Evolutionary conservation across 768 basidiomycete species (phyloP), one percentile per base, ranked within the genome.

Genomic region (Paxillus ammoniavirescens): DNA sequence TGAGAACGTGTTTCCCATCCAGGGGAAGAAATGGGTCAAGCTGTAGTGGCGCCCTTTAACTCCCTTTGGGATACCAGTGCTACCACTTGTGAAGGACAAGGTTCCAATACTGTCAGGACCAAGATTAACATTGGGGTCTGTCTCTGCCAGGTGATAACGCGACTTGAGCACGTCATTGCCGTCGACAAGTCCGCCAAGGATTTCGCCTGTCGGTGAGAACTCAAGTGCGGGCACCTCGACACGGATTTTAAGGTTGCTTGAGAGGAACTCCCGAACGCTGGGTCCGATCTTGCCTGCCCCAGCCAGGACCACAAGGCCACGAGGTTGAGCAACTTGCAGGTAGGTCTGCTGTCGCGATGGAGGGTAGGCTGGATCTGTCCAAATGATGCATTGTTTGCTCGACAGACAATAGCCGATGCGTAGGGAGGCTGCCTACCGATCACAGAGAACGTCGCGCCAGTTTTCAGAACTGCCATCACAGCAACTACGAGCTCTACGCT

Each of bases 11-110:
- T 92, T 74, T 18, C 89, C 88, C 97, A 99, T 98, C 97, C 97
- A 99, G 2, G 95, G 95, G 82, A 98, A 98, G 80, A 98, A 99
- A 68, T 98, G 97, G 0, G 97, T 99, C 59, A 99, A 74, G 60
- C 90, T 93, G 72, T 90, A 98, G 69, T 99, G 97, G 42, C 97
- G 77, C 0, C 97, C 97, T 56, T 82, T 82, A 17, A 99, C 96
- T n/a, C 96, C 96, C 74, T 99, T 98, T 0, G 97, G 97, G 43
- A 98, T 93, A 28, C 97, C 96, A 0, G 97, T 99, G 62, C 91
- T 94, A 49, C 97, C 97, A 61, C 90, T 94, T 1, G 97, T 99
- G 74, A 99, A 99, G 1, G 91, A 93, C 23, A 99, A 73, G 0
- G 97, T 99, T 0, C 91, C 97, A 30, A 95, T 77, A 56, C 90